These are phyloP conservation scores for Tetradesmus lagerheimii DNA, from an alignment of 139 green algal species.

Conservation along the genomic window DNA sequence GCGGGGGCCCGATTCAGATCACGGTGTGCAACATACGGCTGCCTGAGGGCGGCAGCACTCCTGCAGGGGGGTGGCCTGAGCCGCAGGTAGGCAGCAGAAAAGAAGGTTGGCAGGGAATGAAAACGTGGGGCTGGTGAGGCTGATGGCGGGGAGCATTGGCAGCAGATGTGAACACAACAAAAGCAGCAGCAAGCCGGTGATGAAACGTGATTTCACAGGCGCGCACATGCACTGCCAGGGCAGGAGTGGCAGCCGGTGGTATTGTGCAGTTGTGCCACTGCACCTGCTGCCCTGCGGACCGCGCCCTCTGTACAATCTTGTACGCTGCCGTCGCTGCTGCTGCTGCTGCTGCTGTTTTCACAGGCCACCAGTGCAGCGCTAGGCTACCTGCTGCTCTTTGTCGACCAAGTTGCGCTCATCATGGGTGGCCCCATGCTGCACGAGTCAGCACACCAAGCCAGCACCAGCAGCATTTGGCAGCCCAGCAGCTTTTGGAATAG, in stretches of 20 bases:
- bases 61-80: constrained; percentile 33
- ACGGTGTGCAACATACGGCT: constrained; percentile 60
- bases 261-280: no score
- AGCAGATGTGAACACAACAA: no score
- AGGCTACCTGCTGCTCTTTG: constrained; percentile 76
- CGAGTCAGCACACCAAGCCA: constrained; percentile 65
- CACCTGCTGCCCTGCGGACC: no score
- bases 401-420: constrained; percentile 69
- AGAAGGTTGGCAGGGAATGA: no score
- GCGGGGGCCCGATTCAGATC: constrained; percentile 52
- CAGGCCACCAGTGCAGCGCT: constrained; percentile 65
- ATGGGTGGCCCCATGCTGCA: constrained; percentile 75
- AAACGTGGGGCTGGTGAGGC: no score
- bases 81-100: constrained; percentile 17
- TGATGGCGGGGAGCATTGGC: no score
- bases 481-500: constrained; percentile 71
- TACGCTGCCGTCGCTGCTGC: constrained; percentile 12
- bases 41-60: constrained; percentile 37
- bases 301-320: no score
- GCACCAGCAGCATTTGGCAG: constrained; percentile 72
- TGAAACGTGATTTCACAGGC: no score
- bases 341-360: constrained; percentile 2
- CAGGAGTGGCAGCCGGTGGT: no score
- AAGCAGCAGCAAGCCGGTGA: no score
- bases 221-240: no score